A percentile compares a stretch with the other conserved stretches of the same genome.
phyloP scores from a whole-genome alignment of 768 basidiomycete species.

The Boletellus ananas region DNA sequence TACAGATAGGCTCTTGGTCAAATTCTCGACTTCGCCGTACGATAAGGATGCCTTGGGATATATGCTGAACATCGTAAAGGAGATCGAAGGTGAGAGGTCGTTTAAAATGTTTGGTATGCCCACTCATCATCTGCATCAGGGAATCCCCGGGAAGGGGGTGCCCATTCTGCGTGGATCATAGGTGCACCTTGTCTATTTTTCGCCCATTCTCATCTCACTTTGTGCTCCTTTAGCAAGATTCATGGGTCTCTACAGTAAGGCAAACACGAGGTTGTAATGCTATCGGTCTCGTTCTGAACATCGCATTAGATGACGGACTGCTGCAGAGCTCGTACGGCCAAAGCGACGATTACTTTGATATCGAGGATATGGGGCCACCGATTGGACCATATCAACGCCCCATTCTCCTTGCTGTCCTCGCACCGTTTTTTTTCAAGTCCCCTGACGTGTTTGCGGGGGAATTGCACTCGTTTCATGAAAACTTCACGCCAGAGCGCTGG shows the following conservation, averaged over 20 bases:
- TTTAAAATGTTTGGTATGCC: not conserved
- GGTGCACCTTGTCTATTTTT: constrained; percentile 9
- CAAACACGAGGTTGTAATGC: not conserved
- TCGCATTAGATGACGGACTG: constrained; percentile 22
- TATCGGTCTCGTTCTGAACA: not conserved
- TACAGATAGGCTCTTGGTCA: constrained; percentile 27
- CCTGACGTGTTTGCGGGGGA: constrained; percentile 29
- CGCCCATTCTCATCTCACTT: constrained; percentile 1
- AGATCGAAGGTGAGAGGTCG: constrained; percentile 20
- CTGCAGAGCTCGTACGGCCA: constrained; percentile 30
- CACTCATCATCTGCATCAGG: constrained; percentile 2
- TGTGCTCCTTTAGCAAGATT: constrained; percentile 19
- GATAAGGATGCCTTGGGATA: constrained; percentile 16
- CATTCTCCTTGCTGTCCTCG: constrained; percentile 16
- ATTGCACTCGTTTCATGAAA: constrained; percentile 26
- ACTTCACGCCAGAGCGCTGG: constrained; percentile 27
- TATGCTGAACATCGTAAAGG: constrained; percentile 29
- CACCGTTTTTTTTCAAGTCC: constrained; percentile 22
- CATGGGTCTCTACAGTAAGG: constrained; percentile 30
- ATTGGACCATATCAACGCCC: constrained; percentile 20
- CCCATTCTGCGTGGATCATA: constrained; percentile 24
- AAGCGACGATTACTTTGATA: constrained; percentile 30
- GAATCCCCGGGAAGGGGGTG: constrained; percentile 5
- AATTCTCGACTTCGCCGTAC: constrained; percentile 33
- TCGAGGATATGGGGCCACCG: constrained; percentile 16